A percentile compares a stretch with the other conserved stretches of the same genome.
phyloP scores from a whole-genome alignment of 169 alveolate genomes.

The Eimeria acervulina region DNA sequence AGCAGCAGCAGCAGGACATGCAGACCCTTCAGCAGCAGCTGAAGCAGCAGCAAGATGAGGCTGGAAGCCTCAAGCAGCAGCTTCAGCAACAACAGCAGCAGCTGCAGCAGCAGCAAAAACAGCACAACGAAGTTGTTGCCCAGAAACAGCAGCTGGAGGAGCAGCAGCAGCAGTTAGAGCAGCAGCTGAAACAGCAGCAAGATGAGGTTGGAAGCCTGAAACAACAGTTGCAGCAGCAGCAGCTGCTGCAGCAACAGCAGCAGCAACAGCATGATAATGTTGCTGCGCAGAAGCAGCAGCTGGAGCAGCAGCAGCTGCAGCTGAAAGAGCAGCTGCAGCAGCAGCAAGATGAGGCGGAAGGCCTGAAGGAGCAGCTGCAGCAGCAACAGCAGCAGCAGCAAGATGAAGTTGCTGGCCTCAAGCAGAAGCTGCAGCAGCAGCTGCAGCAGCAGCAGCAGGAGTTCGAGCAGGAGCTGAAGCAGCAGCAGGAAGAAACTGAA shows the following conservation, averaged over 20 bases:
- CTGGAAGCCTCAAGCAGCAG: not conserved
- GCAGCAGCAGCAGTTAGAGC: not conserved
- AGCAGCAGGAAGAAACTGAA: not conserved
- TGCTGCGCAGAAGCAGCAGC: conserved; percentile 18
- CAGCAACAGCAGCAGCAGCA: conserved; percentile 21
- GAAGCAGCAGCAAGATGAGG: not conserved
- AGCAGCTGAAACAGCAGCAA: conserved; percentile 35
- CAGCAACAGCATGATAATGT: not conserved
- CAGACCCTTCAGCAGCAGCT: not conserved
- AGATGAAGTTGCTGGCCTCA: not conserved
- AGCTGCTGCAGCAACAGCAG: not conserved
- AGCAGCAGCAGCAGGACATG: not conserved
- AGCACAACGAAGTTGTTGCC: not conserved
- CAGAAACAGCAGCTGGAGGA: not conserved
- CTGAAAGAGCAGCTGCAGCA: conserved; percentile 22
- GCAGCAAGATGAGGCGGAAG: not conserved
- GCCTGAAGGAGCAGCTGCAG: conserved; percentile 20
- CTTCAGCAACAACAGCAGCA: conserved; percentile 4
- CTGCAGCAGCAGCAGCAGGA: conserved; percentile 28
- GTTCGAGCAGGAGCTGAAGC: conserved; percentile 7
- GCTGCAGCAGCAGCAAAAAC: not conserved
- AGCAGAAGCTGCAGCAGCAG: conserved; percentile 41
- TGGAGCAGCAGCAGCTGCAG: conserved; percentile 43
- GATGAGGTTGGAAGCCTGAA: not conserved
- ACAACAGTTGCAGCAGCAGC: conserved; percentile 42